These are phyloP conservation scores for Leucocoprinus leucothites DNA, from an alignment of 768 basidiomycete genomes.

Conservation along the genomic window DNA sequence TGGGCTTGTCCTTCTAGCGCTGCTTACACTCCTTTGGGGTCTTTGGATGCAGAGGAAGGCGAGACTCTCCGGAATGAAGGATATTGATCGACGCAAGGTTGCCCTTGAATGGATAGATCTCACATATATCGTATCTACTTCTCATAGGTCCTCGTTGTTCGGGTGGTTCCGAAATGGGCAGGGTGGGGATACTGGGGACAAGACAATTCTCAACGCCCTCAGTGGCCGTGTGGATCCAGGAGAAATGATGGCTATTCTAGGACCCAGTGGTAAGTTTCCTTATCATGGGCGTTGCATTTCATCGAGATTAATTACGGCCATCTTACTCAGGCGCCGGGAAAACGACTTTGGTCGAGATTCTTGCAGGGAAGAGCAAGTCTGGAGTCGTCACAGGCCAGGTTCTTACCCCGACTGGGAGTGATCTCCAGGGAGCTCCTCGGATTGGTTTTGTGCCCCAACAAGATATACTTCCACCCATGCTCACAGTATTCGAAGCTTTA, in stretches of 20 bases:
- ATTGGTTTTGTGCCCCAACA: conserved; percentile 88
- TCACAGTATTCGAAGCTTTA: conserved; percentile 82
- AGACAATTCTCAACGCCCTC: conserved; percentile 67
- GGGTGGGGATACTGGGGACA: conserved; percentile 37
- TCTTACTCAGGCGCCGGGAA: conserved; percentile 69
- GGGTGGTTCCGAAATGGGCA: conserved; percentile 14
- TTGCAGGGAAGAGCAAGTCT: conserved; percentile 79
- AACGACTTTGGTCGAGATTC: conserved; percentile 86
- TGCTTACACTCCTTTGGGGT: conserved; percentile 63
- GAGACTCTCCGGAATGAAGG: conserved; percentile 36
- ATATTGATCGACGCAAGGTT: conserved; percentile 47
- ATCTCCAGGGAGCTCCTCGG: conserved; percentile 35
- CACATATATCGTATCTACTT: conserved; percentile 55
- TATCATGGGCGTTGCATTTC: not conserved
- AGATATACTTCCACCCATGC: conserved; percentile 73
- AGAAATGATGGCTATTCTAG: conserved; percentile 87
- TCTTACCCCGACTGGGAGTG: conserved; percentile 39
- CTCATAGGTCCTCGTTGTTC: conserved; percentile 12
- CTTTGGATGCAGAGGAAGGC: conserved; percentile 60
- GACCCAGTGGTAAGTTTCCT: conserved; percentile 69
- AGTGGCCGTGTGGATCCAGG: conserved; percentile 74
- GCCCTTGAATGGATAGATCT: conserved; percentile 67
- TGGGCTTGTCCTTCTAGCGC: conserved; percentile 50
- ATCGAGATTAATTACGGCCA: not conserved
- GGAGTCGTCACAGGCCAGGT: conserved; percentile 69